Evolutionary conservation across 495 filamentous ascomycete genomes (phyloP).

Genomic region (Diplogelasinospora grovesii): DNA sequence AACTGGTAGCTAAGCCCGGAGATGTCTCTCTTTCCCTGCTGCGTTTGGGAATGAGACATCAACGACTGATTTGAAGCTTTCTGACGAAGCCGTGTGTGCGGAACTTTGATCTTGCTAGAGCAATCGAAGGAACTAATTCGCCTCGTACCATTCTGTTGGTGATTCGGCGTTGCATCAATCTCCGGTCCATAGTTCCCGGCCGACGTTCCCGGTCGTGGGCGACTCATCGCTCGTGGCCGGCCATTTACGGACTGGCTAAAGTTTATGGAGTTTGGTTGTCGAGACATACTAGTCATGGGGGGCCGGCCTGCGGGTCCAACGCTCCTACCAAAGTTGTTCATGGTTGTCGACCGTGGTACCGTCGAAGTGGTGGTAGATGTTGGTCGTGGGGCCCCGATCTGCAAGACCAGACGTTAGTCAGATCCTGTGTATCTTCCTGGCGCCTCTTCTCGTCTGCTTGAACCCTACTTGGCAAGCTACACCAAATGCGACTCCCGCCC

Average conservation of each 20-base stretch:
- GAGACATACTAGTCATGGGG: slow-evolving; percentile 27
- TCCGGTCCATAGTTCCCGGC: slow-evolving; percentile 48
- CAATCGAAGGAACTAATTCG: slow-evolving; percentile 7
- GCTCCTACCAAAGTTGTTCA: slow-evolving; percentile 46
- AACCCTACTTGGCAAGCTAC: too few relatives aligned
- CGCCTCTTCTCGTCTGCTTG: too few relatives aligned
- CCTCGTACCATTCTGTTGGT: slow-evolving; percentile 64
- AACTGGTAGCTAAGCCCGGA: slow-evolving; percentile 16
- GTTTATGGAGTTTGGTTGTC: slow-evolving; percentile 42
- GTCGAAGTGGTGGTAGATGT: slow-evolving; percentile 1
- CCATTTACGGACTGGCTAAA: slow-evolving; percentile 34
- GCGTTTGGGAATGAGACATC: slow-evolving; percentile 4
- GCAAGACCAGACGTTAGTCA: background rate
- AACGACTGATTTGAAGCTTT: slow-evolving; percentile 23
- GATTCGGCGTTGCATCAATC: slow-evolving; percentile 30
- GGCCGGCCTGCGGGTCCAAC: slow-evolving; percentile 49
- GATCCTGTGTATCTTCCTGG: too few relatives aligned
- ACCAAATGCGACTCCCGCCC: background rate
- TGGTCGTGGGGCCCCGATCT: slow-evolving; percentile 3
- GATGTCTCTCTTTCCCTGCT: slow-evolving; percentile 20
- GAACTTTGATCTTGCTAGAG: slow-evolving; percentile 18
- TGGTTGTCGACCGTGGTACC: slow-evolving; percentile 11
- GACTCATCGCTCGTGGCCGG: slow-evolving; percentile 30
- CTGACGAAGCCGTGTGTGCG: slow-evolving; percentile 20
- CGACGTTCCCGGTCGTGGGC: slow-evolving; percentile 52